Conservation (phyloP, 768 basidiomycete genomes). For the Suillus alpinus region DNA sequence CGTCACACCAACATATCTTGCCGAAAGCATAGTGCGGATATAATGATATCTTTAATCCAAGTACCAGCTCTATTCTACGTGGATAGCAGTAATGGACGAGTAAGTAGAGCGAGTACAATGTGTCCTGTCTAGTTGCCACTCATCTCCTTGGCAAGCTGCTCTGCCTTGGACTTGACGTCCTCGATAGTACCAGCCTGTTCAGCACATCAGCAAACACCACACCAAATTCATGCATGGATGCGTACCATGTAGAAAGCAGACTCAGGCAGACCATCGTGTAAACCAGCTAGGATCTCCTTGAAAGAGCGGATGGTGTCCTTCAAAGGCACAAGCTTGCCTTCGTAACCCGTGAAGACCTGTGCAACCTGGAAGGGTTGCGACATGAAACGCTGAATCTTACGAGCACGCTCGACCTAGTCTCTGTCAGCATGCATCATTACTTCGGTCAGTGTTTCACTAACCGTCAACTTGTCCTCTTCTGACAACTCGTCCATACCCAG, state of each 20-base stretch:
- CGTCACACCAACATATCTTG: neutral
- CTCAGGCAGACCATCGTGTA: conserved; percentile 89
- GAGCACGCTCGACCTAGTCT: conserved; percentile 87
- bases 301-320: conserved; percentile 97
- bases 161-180: conserved; percentile 96
- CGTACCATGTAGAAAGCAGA: conserved; percentile 95
- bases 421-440: neutral
- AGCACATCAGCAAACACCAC: conserved; percentile 2
- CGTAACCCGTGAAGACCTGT: conserved; percentile 99
- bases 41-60: conserved; percentile 8
- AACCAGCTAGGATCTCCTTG: conserved; percentile 93
- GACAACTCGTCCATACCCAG: conserved; percentile 99
- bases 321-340: conserved; percentile 93
- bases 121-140: conserved; percentile 37
- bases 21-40: neutral
- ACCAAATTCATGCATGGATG: conserved; percentile 1
- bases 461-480: conserved; percentile 98
- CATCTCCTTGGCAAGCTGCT: conserved; percentile 96
- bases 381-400: conserved; percentile 99
- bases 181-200: conserved; percentile 83
- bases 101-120: conserved; percentile 5
- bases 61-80: conserved; percentile 14
- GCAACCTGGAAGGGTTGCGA: conserved; percentile 99
- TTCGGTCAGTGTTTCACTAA: conserved; percentile 38
- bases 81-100: conserved; percentile 1